Conservation (phyloP, 352 stramenopile species). For the Phytophthora pinifolia region DNA sequence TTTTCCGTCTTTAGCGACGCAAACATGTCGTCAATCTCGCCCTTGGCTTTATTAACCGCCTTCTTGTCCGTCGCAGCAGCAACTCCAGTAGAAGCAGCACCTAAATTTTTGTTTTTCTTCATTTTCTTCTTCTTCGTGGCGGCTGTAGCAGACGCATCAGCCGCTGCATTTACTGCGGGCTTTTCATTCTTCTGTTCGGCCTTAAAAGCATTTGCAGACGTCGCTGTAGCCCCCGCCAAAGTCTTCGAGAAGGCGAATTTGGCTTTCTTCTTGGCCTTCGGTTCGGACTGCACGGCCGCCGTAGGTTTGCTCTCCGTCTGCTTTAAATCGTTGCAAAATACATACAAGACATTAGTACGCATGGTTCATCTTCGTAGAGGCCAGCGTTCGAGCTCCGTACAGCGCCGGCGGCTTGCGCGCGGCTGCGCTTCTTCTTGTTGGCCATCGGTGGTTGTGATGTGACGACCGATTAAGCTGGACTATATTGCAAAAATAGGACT, state of each 20-base stretch:
- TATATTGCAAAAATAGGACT: constrained; percentile 6
- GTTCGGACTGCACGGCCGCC: constrained; percentile 1
- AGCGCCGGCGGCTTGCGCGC: constrained; percentile 8
- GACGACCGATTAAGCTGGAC: background rate
- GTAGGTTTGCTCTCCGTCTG: constrained; percentile 12
- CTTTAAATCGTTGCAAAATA: constrained; percentile 4
- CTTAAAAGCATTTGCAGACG: constrained; percentile 3
- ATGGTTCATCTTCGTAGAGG: background rate
- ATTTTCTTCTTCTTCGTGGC: constrained; percentile 65
- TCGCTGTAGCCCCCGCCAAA: constrained; percentile 8
- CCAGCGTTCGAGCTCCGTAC: constrained; percentile 13
- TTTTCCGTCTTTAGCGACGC: constrained; percentile 74
- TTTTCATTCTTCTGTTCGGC: background rate
- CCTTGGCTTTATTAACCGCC: constrained; percentile 21
- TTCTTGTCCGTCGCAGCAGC: constrained; percentile 24
- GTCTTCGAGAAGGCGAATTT: constrained; percentile 27
- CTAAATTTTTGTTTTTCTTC: constrained; percentile 43
- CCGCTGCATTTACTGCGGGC: background rate
- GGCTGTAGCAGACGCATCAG: background rate
- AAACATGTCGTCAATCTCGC: constrained; percentile 83
- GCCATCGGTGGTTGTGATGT: constrained; percentile 22
- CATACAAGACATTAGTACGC: constrained; percentile 6
- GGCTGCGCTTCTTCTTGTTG: constrained; percentile 34
- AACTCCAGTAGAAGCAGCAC: background rate
- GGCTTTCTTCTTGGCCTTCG: constrained; percentile 28